These are phyloP conservation scores for Arachnomyces sp. DNA, from an alignment of 2,329 filamentous ascomycete species.

Conservation along the genomic window DNA sequence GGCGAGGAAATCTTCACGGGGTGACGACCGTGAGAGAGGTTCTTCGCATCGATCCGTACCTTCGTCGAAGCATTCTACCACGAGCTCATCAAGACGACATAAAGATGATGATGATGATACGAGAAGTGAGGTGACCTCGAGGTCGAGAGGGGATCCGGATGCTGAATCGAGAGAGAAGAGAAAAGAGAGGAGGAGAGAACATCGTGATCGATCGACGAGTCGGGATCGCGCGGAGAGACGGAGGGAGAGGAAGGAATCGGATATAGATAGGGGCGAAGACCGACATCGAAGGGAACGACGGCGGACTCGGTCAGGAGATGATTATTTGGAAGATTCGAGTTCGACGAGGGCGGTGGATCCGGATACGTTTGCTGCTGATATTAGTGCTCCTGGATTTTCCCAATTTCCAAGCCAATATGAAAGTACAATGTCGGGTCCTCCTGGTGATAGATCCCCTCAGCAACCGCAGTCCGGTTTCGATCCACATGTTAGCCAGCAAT, in stretches of 20 bases:
- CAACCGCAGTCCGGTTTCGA: conserved; percentile 28
- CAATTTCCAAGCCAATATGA: conserved; percentile 29
- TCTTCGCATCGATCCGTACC: conserved; percentile 22
- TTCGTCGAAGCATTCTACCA: conserved; percentile 8
- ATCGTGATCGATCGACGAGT: conserved; percentile 16
- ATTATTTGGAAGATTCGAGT: conserved; percentile 16
- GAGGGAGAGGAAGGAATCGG: conserved; percentile 18
- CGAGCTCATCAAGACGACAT: conserved; percentile 13
- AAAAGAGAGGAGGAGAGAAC: conserved; percentile 8
- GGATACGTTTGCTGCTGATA: conserved; percentile 24
- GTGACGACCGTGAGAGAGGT: conserved; percentile 40
- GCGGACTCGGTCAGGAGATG: conserved; percentile 25
- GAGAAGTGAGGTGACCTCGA: conserved; percentile 3
- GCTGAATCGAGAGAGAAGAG: conserved; percentile 1
- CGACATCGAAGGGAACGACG: conserved; percentile 15
- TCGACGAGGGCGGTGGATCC: conserved; percentile 18
- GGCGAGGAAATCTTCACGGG: conserved; percentile 35
- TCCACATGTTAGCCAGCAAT: conserved; percentile 49
- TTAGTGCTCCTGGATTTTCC: conserved; percentile 24
- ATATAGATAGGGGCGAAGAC: conserved; percentile 17
- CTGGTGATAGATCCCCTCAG: conserved; percentile 14
- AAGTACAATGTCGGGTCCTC: conserved; percentile 11
- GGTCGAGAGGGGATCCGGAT: conserved; percentile 7
- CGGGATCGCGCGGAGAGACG: conserved; percentile 13
- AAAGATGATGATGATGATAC: conserved; percentile 5